Evolutionary conservation across 768 basidiomycete genomes (phyloP).

Genomic region (Inosperma sp.): DNA sequence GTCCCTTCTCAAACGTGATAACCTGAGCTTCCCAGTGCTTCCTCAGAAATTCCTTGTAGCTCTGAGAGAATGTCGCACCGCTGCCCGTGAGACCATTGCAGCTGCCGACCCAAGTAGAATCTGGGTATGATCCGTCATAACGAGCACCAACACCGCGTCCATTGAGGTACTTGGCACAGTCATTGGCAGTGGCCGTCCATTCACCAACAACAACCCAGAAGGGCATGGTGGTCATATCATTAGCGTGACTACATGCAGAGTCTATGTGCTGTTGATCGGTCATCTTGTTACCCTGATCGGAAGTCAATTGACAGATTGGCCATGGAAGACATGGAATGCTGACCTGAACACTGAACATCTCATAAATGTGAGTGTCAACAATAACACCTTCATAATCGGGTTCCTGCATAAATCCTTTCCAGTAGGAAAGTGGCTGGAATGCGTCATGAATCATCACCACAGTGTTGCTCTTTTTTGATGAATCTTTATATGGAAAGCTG

Average conservation of each 20-base stretch:
- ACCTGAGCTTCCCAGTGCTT: constrained; percentile 85
- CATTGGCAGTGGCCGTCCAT: constrained; percentile 75
- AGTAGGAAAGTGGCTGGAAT: constrained; percentile 69
- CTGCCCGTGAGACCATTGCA: constrained; percentile 70
- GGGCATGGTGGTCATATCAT: constrained; percentile 46
- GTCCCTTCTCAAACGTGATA: constrained; percentile 54
- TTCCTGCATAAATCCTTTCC: constrained; percentile 57
- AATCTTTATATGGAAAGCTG: constrained; percentile 15
- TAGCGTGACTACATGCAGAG: constrained; percentile 48
- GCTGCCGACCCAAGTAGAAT: constrained; percentile 65
- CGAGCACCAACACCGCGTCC: constrained; percentile 70
- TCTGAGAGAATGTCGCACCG: constrained; percentile 4
- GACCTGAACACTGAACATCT: constrained; percentile 62
- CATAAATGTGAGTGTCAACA: constrained; percentile 78
- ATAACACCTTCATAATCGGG: constrained; percentile 59
- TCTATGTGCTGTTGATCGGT: constrained; percentile 53
- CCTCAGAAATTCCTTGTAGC: constrained; percentile 79
- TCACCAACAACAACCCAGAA: constrained; percentile 87
- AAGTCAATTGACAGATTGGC: constrained; percentile 6
- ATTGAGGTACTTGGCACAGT: constrained; percentile 80
- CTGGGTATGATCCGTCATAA: constrained; percentile 59
- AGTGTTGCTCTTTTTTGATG: constrained; percentile 45
- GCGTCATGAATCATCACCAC: constrained; percentile 73
- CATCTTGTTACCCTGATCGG: constrained; percentile 40
- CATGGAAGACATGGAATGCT: constrained; percentile 19